Evolutionary conservation across 768 basidiomycete genomes (phyloP), one percentile per base, ranked within the genome.

Genomic region (Porpolomopsis calyptriformis): DNA sequence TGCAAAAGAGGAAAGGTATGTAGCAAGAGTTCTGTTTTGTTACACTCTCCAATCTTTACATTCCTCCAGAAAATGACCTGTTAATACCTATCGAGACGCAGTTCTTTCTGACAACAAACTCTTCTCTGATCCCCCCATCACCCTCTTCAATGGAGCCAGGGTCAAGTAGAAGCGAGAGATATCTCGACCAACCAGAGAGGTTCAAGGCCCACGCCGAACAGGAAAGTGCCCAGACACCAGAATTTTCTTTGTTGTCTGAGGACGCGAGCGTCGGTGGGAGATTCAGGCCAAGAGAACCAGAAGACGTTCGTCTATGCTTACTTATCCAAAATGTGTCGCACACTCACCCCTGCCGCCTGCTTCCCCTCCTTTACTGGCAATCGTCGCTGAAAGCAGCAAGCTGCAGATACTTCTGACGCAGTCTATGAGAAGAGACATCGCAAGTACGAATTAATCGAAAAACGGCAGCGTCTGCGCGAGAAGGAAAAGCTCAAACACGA

Each of bases 401-500:
- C 65, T 16, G 66, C 70, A 50, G 85, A 89, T 60, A 87, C 80
- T 3, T 85, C 85, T 7, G 90, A 94, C 63, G 75, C 76, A 19
- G 74, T 75, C 5, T 94, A 91, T 57, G 77, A 85, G 61, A 80
- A 79, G 52, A 77, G 87, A 36, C 90, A 94, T 63, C 74, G 80
- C 43, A 89, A 86, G 58, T 91, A 86, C 61, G 89, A 92, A 60
- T 74, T 74, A 11, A 83, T 86, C 49, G 91, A 93, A 63, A 88
- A 87, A 59, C 77, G 88, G 6, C 79, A 82, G 57, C 82, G 89
- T 3, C 66, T 86, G 26, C 78, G 89, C 45, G 90, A 93, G 64
- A 89, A 89, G 63, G 90, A 94, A 64, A 90, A 90, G 59, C 74
- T 93, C 45, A 83, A 85, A 62, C 83, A 90, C 53, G 89, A 92